Percentiles rank a stretch among this genome's conserved stretches.
These are phyloP conservation scores for Parathielavia appendiculata DNA, from an alignment of 495 filamentous ascomycete species.

Conservation along the genomic window DNA sequence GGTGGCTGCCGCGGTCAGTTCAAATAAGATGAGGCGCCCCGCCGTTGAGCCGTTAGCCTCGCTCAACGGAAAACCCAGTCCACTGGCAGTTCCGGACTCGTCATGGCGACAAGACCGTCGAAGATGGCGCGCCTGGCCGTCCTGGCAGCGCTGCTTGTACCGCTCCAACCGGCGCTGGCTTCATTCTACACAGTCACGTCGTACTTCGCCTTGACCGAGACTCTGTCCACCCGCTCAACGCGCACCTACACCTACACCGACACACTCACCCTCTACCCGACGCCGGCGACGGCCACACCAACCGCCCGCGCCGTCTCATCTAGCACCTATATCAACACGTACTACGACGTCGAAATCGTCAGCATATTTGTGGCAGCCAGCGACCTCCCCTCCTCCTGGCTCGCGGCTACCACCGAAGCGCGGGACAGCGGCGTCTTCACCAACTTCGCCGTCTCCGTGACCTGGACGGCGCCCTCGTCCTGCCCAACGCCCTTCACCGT, in stretches of 20 bases:
- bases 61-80: neutral
- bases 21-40: neutral
- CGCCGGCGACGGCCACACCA: constrained; percentile 28
- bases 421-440: constrained; percentile 18
- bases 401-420: constrained; percentile 8
- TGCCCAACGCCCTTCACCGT: constrained; percentile 36
- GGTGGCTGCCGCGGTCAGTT: no score
- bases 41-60: neutral
- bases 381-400: constrained; percentile 16
- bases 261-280: constrained; percentile 17
- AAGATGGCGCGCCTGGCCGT: constrained; percentile 8
- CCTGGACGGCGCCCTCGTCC: constrained; percentile 35
- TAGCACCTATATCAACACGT: constrained; percentile 25
- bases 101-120: neutral
- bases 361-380: constrained; percentile 34
- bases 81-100: no score
- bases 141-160: neutral
- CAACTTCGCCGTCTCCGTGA: constrained; percentile 34
- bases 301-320: constrained; percentile 33
- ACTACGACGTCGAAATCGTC: constrained; percentile 31
- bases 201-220: neutral
- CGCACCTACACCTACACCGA: constrained; percentile 15
- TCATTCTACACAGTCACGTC: constrained; percentile 9
- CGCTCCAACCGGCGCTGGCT: constrained; percentile 7
- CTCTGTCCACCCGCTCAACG: no score